Evolutionary conservation across 176 grass and related monocot genomes (phyloP), one percentile per base, ranked within the genome.

Genomic region (Elaeis guineensis): DNA sequence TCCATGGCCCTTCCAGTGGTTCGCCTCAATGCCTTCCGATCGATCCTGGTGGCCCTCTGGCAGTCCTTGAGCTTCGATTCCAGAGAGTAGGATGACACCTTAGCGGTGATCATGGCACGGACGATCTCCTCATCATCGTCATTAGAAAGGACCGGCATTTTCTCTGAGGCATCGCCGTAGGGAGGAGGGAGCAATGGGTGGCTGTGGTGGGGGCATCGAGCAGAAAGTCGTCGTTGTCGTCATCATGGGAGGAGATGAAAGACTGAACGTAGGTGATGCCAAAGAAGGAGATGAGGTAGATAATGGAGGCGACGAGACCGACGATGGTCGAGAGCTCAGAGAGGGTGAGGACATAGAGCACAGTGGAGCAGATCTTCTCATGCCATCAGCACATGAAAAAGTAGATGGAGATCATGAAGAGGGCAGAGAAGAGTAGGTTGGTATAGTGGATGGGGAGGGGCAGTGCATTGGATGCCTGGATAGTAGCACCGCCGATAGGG

Each of bases 191-290:
- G 62, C 62, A 52, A 25, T 15, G 49, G 12, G 4, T 16, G 21
- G 62, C 16, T 4, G 22, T 2, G 18, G 16, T 5, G 6, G 62
- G 21, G 62, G 62, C n/a, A 11, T 19, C 50, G 19, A 64, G 20
- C 12, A 65, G 48, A 21, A 52, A 52, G 20, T 52, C 49, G 44
- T 65, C 62, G 21, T 24, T 44, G 48, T 65, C 62, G 12, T 65
- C 62, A 4, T 65, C 48, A 6, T 32, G 29, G 16, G 59, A 44
- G 29, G 29, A 62, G 59, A 51, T 22, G 12, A 51, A 24, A 16
- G 62, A 65, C 21, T 65, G 62, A 12, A 65, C 62, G 62, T 51
- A 65, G 49, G 48, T 4, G 62, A 65, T 52, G 21, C 62, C 62
- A 20, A 65, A 65, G 62, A 65, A 65, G 44, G 48, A 25, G 44